Base-by-base conservation (phyloP, 371 early-diverging fungal species). In the Blakeslea trispora region DNA sequence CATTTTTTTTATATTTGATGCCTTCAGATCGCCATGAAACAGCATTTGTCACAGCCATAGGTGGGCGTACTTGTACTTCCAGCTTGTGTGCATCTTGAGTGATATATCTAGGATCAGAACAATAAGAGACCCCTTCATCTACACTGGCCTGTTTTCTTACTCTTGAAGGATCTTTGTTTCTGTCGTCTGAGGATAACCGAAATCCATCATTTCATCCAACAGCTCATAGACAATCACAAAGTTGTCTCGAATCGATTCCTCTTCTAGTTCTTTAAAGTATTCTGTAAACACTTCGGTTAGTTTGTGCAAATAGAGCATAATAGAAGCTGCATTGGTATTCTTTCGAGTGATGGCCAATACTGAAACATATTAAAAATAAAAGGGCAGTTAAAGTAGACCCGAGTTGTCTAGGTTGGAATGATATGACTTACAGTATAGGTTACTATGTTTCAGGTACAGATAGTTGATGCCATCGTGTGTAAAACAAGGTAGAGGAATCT, bases 201-300 rank as follows among this genome's bases (percentile, higher is more conserved):
- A 99, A 73, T 99, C 99, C 97, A 97, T 96, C 96, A 99, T 99
- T 73, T 99, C 99, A 75, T 99, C 99, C 70, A 99, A 75, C 31
- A 99, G 79, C 77, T 99, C 99, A 71, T 99, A 99, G 6, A 95
- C 90, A 21, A 89, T 90, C 10, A 89, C 89, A 86, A 94, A 95
- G 74, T 95, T 92, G 58, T 96, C 95, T 77, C 92, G 92, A 49
- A 96, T 84, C 15, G 95, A 94, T 68, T 99, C 99, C 63, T 99
- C 99, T 73, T 99, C 98, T 49, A 99, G 85, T 58, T 93, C 93
- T 71, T 95, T 96, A 76, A 99, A 99, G 77, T 99, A 99, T 70
- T 97, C 96, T 28, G 89, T 86, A 74, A 97, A 92, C 37, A 96
- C 96, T 73, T 93, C 89, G 47, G 90, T 87, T 42, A 98, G 81